Evolutionary conservation across 2,329 filamentous ascomycete species (phyloP).

Genomic region (Trichoderma sp.): DNA sequence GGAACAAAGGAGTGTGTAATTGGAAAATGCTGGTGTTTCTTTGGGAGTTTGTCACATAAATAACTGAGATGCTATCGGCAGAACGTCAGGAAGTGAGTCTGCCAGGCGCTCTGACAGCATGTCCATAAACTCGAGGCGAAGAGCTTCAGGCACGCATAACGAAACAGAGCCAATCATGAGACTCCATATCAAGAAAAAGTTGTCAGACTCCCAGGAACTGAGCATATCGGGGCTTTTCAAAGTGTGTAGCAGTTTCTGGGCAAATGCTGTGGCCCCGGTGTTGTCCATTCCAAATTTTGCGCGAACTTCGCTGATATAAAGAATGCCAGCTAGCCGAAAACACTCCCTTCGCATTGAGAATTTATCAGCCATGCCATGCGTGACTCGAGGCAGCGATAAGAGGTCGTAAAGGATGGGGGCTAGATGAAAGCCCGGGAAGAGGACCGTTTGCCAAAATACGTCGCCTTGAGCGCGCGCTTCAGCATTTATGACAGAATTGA

Average conservation of each 20-base stretch:
- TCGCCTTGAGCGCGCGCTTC: neutral
- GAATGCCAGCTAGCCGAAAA: slow-evolving; percentile 3
- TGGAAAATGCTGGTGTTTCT: neutral
- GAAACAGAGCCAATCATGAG: neutral
- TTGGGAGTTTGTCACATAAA: neutral
- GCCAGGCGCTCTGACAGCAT: neutral
- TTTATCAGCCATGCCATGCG: neutral
- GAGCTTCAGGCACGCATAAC: slow-evolving; percentile 8
- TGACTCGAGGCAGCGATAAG: neutral
- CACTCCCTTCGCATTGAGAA: slow-evolving; percentile 6
- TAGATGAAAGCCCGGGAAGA: slow-evolving; percentile 9
- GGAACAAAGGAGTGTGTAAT: neutral
- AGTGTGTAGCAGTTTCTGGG: neutral
- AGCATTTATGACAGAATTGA: neutral
- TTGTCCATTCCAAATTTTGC: slow-evolving; percentile 19
- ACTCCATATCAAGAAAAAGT: slow-evolving; percentile 3
- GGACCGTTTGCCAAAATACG: neutral
- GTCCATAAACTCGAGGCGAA: slow-evolving; percentile 16
- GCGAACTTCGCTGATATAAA: slow-evolving; percentile 6
- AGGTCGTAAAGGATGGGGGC: slow-evolving; percentile 13
- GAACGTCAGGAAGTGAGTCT: neutral
- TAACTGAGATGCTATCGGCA: neutral
- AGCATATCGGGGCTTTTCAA: neutral
- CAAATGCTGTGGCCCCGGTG: slow-evolving; percentile 3
- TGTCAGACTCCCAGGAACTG: neutral